Evolutionary conservation across 2,329 filamentous ascomycete species (phyloP).

Genomic region (Bipolaris bicolor): DNA sequence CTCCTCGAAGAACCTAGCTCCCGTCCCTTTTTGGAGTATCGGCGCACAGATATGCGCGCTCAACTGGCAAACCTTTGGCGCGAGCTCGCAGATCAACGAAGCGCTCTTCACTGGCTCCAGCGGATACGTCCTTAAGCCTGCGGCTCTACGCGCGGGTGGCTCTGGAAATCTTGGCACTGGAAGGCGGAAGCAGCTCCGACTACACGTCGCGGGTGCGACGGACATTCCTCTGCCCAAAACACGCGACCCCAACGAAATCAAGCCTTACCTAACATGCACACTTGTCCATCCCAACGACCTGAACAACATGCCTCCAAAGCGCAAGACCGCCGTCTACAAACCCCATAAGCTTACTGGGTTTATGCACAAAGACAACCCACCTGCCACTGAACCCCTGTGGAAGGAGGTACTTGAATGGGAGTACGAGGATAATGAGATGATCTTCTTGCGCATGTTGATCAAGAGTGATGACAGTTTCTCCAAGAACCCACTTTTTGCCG

Average conservation of each 20-base stretch:
- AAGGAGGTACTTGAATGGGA: constrained; percentile 71
- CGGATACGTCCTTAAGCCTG: constrained; percentile 70
- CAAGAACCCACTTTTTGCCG: constrained; percentile 66
- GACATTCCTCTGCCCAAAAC: constrained; percentile 63
- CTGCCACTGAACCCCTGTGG: constrained; percentile 67
- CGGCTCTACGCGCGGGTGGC: constrained; percentile 63
- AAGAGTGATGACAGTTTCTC: constrained; percentile 71
- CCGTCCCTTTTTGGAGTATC: constrained; percentile 68
- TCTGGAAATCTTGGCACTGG: constrained; percentile 57
- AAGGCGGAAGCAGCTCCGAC: constrained; percentile 57
- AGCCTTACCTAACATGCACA: constrained; percentile 70
- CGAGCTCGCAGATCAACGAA: constrained; percentile 71
- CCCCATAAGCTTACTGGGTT: constrained; percentile 63
- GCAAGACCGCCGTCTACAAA: constrained; percentile 66
- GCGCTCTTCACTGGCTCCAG: constrained; percentile 69
- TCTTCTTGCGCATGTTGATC: constrained; percentile 68
- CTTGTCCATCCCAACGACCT: constrained; percentile 64
- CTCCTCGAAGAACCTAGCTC: constrained; percentile 68
- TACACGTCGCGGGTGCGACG: constrained; percentile 68
- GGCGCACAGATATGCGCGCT: constrained; percentile 73
- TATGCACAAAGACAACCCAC: constrained; percentile 65
- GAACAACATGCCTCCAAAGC: constrained; percentile 60
- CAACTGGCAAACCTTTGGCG: constrained; percentile 73
- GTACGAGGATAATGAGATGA: constrained; percentile 69
- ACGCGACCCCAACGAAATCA: constrained; percentile 57